Percentiles rank a stretch among this genome's conserved stretches.
These are phyloP conservation scores for Paraphoma sp. DNA, from an alignment of 2,329 filamentous ascomycete genomes.

Conservation along the genomic window DNA sequence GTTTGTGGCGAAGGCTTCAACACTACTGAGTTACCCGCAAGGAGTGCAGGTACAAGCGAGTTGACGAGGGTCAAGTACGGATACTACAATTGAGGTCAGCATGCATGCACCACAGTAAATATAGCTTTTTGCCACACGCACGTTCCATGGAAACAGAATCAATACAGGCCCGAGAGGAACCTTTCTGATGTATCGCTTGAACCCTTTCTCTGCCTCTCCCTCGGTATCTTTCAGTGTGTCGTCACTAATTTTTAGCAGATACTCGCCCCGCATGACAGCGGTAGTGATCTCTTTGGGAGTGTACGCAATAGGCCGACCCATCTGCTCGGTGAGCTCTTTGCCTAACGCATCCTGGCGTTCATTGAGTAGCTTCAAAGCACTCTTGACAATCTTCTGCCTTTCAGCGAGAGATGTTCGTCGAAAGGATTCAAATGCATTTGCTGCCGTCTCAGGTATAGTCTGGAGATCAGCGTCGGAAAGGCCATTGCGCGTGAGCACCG, in stretches of 20 bases:
- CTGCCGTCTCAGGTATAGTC: conserved; percentile 73
- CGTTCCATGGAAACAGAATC: conserved; percentile 95
- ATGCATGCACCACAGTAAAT: conserved; percentile 4
- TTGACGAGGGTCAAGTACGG: conserved; percentile 94
- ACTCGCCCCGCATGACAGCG: conserved; percentile 83
- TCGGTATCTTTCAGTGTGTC: conserved; percentile 80
- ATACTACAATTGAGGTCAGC: conserved; percentile 66
- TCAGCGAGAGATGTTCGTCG: conserved; percentile 76
- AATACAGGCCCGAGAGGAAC: conserved; percentile 86
- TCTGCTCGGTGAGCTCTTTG: conserved; percentile 87
- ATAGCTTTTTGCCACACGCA: conserved; percentile 57
- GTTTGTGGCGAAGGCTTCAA: conserved; percentile 96
- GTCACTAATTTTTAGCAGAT: conserved; percentile 82
- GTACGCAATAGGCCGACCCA: conserved; percentile 92
- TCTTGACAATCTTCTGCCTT: conserved; percentile 80
- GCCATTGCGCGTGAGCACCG: conserved; percentile 80
- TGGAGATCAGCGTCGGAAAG: conserved; percentile 73
- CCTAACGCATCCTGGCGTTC: conserved; percentile 81
- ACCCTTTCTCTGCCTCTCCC: conserved; percentile 84
- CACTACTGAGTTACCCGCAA: conserved; percentile 89
- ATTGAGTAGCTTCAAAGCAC: conserved; percentile 74
- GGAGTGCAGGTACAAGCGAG: conserved; percentile 87
- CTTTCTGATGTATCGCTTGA: conserved; percentile 89
- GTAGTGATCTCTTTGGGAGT: conserved; percentile 83
- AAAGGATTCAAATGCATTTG: conserved; percentile 78